Conservation (phyloP, 371 early-diverging fungal species). For the Mortierella sp. region DNA sequence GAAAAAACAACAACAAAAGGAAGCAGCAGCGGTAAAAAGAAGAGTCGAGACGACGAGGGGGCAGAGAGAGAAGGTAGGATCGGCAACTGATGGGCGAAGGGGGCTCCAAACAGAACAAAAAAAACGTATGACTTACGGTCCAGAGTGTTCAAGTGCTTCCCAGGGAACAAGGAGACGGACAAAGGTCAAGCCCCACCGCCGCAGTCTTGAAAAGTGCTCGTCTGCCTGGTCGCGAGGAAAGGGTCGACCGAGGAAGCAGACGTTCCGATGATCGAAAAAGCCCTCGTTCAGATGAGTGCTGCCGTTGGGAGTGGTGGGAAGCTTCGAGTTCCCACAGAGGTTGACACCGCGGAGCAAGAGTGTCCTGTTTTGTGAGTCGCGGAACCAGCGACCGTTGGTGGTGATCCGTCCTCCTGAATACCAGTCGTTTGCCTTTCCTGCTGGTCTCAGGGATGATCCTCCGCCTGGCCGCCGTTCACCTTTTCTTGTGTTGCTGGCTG, state of each 20-base stretch:
- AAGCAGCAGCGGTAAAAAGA: neutral
- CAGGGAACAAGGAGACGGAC: conserved; percentile 84
- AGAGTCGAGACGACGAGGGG: neutral
- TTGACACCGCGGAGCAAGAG: conserved; percentile 77
- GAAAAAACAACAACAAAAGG: conserved; percentile 66
- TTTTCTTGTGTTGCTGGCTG: conserved; percentile 14
- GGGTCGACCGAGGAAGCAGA: conserved; percentile 80
- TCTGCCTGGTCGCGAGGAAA: conserved; percentile 84
- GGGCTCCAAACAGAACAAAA: no score
- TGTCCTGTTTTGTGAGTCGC: conserved; percentile 66
- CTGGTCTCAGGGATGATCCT: conserved; percentile 28
- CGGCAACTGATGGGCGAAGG: no score
- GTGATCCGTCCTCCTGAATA: conserved; percentile 55
- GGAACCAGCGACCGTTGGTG: conserved; percentile 66
- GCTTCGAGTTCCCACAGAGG: conserved; percentile 74
- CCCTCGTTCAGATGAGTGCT: conserved; percentile 69
- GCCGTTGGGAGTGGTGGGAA: conserved; percentile 71
- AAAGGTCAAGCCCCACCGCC: conserved; percentile 86
- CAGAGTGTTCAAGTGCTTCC: conserved; percentile 85
- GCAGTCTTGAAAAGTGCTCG: conserved; percentile 80
- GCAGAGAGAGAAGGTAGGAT: neutral
- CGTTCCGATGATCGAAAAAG: conserved; percentile 76
- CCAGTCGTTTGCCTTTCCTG: conserved; percentile 57
- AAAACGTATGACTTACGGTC: conserved; percentile 60
- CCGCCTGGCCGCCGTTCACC: conserved; percentile 21